phyloP scores from a whole-genome alignment of 225 moss, liverwort and hornwort species.

The Climacium dendroides region DNA sequence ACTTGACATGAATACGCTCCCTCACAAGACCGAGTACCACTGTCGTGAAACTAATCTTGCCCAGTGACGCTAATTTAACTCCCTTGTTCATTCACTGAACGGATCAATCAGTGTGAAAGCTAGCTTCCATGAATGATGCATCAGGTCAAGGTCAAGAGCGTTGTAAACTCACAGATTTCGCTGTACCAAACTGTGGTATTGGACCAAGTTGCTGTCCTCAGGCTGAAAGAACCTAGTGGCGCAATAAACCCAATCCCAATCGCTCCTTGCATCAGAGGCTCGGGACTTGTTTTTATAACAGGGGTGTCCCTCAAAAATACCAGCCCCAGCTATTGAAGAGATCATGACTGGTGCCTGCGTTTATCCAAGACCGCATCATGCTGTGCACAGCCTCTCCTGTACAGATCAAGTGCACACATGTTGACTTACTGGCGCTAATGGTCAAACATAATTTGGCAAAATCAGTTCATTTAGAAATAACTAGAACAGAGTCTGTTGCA shows the following conservation, averaged over 20 bases:
- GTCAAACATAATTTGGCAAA: no score
- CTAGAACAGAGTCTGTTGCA: no score
- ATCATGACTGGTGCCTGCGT: neutral
- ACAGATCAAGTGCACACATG: neutral
- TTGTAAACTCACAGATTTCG: neutral
- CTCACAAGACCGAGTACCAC: no score
- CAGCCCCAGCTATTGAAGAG: neutral
- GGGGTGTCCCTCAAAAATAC: neutral
- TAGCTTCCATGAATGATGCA: neutral
- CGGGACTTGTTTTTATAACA: rapidly evolving
- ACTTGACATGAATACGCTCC: no score
- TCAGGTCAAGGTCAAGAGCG: neutral
- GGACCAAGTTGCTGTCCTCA: neutral
- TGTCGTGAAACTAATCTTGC: neutral
- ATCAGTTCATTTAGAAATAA: no score
- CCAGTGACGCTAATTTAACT: neutral
- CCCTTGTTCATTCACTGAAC: neutral
- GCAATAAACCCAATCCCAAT: rapidly evolving
- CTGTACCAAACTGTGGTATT: neutral
- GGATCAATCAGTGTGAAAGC: neutral
- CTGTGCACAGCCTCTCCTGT: neutral
- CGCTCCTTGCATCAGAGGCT: rapidly evolving
- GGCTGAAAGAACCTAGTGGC: neutral
- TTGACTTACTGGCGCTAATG: no score
- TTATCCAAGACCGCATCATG: neutral